These are phyloP conservation scores for Crithidia bombi DNA, from an alignment of 208 protist genomes.

Conservation along the genomic window DNA sequence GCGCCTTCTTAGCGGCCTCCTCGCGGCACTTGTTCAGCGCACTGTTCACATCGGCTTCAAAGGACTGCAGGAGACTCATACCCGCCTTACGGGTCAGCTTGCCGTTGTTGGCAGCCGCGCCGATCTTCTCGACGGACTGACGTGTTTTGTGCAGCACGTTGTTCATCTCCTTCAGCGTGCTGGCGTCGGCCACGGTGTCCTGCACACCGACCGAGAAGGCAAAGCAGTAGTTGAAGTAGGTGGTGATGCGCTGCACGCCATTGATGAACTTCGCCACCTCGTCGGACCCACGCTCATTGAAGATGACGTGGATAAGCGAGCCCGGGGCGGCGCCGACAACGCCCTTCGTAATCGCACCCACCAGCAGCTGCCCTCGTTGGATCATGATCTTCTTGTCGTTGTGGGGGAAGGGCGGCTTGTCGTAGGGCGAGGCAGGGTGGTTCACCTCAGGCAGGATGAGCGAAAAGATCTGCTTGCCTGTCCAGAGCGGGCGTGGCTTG, in stretches of 20 bases:
- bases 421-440: constrained; percentile 61
- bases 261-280: constrained; percentile 91
- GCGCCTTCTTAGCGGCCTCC: constrained; percentile 87
- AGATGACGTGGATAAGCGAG: constrained; percentile 97
- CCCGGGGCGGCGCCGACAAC: constrained; percentile 88
- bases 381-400: constrained; percentile 92
- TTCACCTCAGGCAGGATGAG: constrained; percentile 97
- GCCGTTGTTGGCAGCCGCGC: constrained; percentile 92
- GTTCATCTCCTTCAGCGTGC: constrained; percentile 93
- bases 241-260: constrained; percentile 96
- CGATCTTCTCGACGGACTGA: constrained; percentile 91
- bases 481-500: constrained; percentile 98
- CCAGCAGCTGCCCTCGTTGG: constrained; percentile 92
- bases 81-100: constrained; percentile 95
- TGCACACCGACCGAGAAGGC: constrained; percentile 98
- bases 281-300: constrained; percentile 97
- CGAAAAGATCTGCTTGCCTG: constrained; percentile 99
- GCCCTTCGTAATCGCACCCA: constrained; percentile 91
- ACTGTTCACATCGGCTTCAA: constrained; percentile 98
- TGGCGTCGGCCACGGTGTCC: constrained; percentile 97
- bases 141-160: constrained; percentile 91
- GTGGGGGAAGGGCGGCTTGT: constrained; percentile 76
- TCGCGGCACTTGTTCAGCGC: constrained; percentile 93
- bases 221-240: constrained; percentile 96
- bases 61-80: constrained; percentile 96